These are phyloP conservation scores for Medicago lupulina DNA, from an alignment of 306 rosid species.

Conservation along the genomic window DNA sequence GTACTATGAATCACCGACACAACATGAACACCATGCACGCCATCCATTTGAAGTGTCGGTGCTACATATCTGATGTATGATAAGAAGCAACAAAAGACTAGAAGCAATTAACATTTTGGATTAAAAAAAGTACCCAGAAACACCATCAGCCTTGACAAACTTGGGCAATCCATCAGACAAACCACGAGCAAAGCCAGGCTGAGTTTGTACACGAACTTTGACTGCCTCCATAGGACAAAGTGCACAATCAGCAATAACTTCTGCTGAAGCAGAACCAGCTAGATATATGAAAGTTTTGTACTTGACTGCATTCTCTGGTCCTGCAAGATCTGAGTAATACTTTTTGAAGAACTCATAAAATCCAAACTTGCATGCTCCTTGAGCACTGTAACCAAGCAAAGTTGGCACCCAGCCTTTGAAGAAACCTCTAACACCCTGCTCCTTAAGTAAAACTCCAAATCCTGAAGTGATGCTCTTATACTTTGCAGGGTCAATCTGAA, in stretches of 20 bases:
- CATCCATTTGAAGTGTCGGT: not conserved
- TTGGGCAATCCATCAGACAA: slow-evolving; percentile 79
- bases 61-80: not conserved
- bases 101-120: not conserved
- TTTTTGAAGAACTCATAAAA: slow-evolving; percentile 89
- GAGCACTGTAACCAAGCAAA: slow-evolving; percentile 78
- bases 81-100: not conserved
- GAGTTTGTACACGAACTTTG: slow-evolving; percentile 92
- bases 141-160: slow-evolving; percentile 71
- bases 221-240: slow-evolving; percentile 93
- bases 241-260: slow-evolving; percentile 75
- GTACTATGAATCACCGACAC: not conserved
- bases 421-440: slow-evolving; percentile 77
- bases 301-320: slow-evolving; percentile 74
- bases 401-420: slow-evolving; percentile 89
- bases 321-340: slow-evolving; percentile 78
- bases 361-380: slow-evolving; percentile 86
- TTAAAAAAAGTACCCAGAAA: slow-evolving; percentile 52
- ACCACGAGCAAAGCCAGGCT: slow-evolving; percentile 85
- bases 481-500: slow-evolving; percentile 73
- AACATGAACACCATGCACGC: not conserved
- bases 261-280: slow-evolving; percentile 89
- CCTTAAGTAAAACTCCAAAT: slow-evolving; percentile 69
- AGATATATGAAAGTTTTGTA: slow-evolving; percentile 79
- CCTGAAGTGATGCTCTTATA: slow-evolving; percentile 73